These are phyloP conservation scores for Harringtonia lauricola DNA, from an alignment of 2,329 filamentous ascomycete genomes.

Conservation along the genomic window DNA sequence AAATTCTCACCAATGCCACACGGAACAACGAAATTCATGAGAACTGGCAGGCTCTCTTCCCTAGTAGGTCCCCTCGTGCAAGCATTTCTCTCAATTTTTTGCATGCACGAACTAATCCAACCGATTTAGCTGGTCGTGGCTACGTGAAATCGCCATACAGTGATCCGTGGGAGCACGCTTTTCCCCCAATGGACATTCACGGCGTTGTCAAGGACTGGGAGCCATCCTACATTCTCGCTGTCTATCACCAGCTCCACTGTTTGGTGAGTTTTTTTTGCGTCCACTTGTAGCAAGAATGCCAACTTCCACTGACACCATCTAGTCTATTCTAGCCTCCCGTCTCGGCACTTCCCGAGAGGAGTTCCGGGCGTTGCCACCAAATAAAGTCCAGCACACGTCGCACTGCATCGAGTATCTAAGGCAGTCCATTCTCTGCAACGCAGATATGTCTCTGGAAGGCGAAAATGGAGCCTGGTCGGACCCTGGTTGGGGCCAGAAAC, in stretches of 20 bases:
- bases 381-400: constrained; percentile 23
- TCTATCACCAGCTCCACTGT: constrained; percentile 29
- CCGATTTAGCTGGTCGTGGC: not conserved
- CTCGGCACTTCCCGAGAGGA: constrained; percentile 23
- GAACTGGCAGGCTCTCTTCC: not conserved
- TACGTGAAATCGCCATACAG: not conserved
- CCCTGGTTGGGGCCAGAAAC: not conserved
- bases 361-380: constrained; percentile 17
- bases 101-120: not conserved
- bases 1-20: not conserved
- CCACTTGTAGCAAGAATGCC: too few species aligned
- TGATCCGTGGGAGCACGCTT: not conserved
- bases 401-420: constrained; percentile 29
- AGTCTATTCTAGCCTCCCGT: constrained; percentile 21
- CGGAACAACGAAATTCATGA: not conserved
- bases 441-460: constrained; percentile 26
- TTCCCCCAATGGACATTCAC: not conserved
- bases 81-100: not conserved
- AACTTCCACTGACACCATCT: not conserved
- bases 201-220: not conserved
- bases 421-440: constrained; percentile 25
- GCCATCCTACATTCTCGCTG: constrained; percentile 25
- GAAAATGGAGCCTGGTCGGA: not conserved
- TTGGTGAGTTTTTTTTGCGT: constrained; percentile 9
- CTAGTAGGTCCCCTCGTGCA: not conserved